phyloP scores from a whole-genome alignment of 768 basidiomycete genomes.

The Phylloporus sp. region DNA sequence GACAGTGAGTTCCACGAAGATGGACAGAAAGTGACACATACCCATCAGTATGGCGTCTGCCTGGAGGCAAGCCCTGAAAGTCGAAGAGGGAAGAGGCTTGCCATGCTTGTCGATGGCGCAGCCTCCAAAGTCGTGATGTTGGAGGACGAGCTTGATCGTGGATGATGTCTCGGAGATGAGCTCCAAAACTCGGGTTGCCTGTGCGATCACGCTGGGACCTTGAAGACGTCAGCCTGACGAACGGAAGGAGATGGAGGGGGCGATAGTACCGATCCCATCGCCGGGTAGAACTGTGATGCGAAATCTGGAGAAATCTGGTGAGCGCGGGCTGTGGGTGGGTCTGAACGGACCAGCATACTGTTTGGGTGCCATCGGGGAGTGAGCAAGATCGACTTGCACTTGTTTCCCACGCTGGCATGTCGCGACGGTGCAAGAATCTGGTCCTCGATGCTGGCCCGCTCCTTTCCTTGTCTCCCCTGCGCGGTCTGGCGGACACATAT shows the following conservation, averaged over 20 bases:
- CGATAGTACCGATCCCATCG: slow-evolving; percentile 83
- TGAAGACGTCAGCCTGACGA: not conserved
- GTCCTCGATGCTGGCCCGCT: slow-evolving; percentile 94
- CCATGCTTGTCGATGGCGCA: slow-evolving; percentile 85
- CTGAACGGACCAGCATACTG: slow-evolving; percentile 34
- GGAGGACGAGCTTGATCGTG: slow-evolving; percentile 68
- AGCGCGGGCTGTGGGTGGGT: slow-evolving; percentile 4
- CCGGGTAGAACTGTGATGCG: slow-evolving; percentile 89
- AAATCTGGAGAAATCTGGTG: slow-evolving; percentile 49
- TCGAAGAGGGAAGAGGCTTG: slow-evolving; percentile 79
- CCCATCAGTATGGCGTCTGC: slow-evolving; percentile 97
- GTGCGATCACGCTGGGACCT: slow-evolving; percentile 88
- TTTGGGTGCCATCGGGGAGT: slow-evolving; percentile 35
- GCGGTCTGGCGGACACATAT: slow-evolving; percentile 83
- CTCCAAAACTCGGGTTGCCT: slow-evolving; percentile 82
- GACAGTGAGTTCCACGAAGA: not conserved
- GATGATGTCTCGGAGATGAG: slow-evolving; percentile 56
- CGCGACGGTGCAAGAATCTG: slow-evolving; percentile 63
- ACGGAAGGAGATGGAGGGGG: not conserved
- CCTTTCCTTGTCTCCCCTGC: slow-evolving; percentile 80
- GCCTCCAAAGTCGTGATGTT: slow-evolving; percentile 82
- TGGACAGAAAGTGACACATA: slow-evolving; percentile 32
- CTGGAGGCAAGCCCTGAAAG: slow-evolving; percentile 82
- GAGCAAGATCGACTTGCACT: slow-evolving; percentile 3
- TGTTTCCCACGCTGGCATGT: slow-evolving; percentile 18